These are phyloP conservation scores for Saccharomycopsis babjevae DNA, from an alignment of 805 yeast genomes.

Conservation along the genomic window DNA sequence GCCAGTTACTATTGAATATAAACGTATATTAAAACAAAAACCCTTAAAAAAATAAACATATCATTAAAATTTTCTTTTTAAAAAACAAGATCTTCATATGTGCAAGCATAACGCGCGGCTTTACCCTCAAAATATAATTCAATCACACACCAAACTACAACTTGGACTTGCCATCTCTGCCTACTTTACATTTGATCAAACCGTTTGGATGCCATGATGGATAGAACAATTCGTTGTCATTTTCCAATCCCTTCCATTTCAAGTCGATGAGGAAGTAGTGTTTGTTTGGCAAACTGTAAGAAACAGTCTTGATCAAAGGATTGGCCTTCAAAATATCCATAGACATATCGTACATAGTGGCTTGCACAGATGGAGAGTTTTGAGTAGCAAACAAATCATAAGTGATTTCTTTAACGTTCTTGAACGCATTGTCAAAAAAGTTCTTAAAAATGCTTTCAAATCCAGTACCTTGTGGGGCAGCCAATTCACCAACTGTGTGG, in stretches of 20 bases:
- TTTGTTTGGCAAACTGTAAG: conserved; percentile 80
- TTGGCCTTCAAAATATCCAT: conserved; percentile 53
- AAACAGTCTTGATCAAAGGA: conserved; percentile 50
- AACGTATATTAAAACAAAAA: too few relatives aligned
- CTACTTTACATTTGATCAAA: conserved; percentile 77
- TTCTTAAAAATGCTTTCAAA: background rate
- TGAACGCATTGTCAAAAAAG: conserved; percentile 56
- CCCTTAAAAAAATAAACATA: too few relatives aligned
- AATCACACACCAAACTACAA: conserved; percentile 25
- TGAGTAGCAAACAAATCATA: conserved; percentile 73
- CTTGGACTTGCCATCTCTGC: conserved; percentile 52
- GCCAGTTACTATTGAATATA: too few relatives aligned
- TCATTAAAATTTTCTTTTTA: too few relatives aligned
- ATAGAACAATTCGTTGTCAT: conserved; percentile 76
- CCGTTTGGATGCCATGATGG: conserved; percentile 94
- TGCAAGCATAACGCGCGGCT: background rate
- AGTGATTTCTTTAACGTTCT: conserved; percentile 56
- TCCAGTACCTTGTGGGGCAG: conserved; percentile 36
- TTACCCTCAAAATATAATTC: background rate
- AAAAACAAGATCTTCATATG: background rate
- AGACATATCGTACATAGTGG: conserved; percentile 92
- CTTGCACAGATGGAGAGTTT: conserved; percentile 90
- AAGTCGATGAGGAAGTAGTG: conserved; percentile 79
- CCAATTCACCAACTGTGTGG: conserved; percentile 37
- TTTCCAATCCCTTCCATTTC: conserved; percentile 58